phyloP scores from a whole-genome alignment of 2,329 filamentous ascomycete species.

The Chrysosporium keratinophilum region DNA sequence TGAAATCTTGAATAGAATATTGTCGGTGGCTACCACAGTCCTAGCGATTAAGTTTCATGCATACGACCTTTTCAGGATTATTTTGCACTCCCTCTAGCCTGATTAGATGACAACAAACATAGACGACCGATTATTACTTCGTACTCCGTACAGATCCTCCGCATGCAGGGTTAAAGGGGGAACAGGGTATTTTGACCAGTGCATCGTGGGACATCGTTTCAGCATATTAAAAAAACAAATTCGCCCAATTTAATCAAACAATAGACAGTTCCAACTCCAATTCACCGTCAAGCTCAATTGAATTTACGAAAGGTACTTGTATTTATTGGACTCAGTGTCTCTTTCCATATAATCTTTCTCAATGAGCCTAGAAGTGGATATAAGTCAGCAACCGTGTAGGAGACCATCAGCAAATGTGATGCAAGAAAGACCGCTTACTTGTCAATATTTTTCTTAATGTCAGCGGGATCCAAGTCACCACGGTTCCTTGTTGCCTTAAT shows the following conservation, averaged over 20 bases:
- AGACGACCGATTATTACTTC: not conserved
- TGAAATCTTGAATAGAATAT: too few species aligned
- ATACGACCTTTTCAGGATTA: too few species aligned
- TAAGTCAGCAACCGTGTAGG: constrained; percentile 7
- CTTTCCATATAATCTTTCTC: constrained; percentile 90
- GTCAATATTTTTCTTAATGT: constrained; percentile 97
- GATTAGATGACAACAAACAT: not conserved
- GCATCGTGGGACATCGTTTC: not conserved
- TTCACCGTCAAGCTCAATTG: not conserved
- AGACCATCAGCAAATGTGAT: not conserved
- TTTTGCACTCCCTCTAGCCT: too few species aligned
- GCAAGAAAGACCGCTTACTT: constrained; percentile 48
- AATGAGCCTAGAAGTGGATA: constrained; percentile 53
- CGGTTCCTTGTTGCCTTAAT: constrained; percentile 81
- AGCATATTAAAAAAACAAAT: not conserved
- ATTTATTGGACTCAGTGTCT: constrained; percentile 51
- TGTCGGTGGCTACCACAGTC: too few species aligned
- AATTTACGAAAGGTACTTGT: constrained; percentile 57
- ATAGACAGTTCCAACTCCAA: not conserved
- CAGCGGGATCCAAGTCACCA: constrained; percentile 70
- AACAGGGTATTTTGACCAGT: not conserved
- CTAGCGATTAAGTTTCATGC: too few species aligned
- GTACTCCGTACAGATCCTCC: not conserved
- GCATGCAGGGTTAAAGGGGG: not conserved
- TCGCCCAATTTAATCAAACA: not conserved